Evolutionary conservation across 495 filamentous ascomycete genomes (phyloP).

Genomic region (Pyronema omphalodes): DNA sequence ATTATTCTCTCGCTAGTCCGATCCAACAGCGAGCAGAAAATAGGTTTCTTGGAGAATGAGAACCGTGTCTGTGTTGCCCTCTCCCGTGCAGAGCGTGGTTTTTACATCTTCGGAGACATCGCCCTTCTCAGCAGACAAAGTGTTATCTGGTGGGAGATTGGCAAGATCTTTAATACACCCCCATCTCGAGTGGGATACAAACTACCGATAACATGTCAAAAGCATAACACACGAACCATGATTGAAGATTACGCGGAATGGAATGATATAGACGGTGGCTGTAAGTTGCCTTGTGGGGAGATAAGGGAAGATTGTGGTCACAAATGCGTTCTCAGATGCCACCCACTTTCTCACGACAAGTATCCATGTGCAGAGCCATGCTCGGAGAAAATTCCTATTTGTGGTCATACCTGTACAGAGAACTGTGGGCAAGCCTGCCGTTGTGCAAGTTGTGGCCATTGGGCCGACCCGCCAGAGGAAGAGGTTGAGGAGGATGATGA

Average conservation of each 20-base stretch:
- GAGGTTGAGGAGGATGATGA: background rate
- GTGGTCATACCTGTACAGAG: constrained; percentile 11
- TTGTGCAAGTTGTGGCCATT: constrained; percentile 10
- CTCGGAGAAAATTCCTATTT: constrained; percentile 2
- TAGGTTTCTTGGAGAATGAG: constrained; percentile 30
- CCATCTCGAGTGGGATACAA: constrained; percentile 23
- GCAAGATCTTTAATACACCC: constrained; percentile 12
- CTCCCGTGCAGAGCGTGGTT: constrained; percentile 65
- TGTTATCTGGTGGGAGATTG: constrained; percentile 26
- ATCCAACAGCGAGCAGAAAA: constrained; percentile 32
- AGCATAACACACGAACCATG: constrained; percentile 22
- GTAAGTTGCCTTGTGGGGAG: constrained; percentile 32
- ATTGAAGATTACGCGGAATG: constrained; percentile 31
- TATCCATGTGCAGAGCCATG: constrained; percentile 12
- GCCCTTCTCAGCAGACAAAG: constrained; percentile 30
- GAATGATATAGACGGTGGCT: constrained; percentile 41
- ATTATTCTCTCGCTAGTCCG: constrained; percentile 71
- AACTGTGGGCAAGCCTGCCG: constrained; percentile 12
- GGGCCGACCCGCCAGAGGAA: background rate
- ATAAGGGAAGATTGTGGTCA: constrained; percentile 30
- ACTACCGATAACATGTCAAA: constrained; percentile 26
- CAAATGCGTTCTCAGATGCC: constrained; percentile 30
- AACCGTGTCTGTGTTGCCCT: constrained; percentile 79
- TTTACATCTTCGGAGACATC: constrained; percentile 78
- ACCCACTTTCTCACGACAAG: constrained; percentile 26